Evolutionary conservation across 1,284 basidiomycete species (phyloP), one percentile per base, ranked within the genome.

Genomic region (Puccinia novopanici): DNA sequence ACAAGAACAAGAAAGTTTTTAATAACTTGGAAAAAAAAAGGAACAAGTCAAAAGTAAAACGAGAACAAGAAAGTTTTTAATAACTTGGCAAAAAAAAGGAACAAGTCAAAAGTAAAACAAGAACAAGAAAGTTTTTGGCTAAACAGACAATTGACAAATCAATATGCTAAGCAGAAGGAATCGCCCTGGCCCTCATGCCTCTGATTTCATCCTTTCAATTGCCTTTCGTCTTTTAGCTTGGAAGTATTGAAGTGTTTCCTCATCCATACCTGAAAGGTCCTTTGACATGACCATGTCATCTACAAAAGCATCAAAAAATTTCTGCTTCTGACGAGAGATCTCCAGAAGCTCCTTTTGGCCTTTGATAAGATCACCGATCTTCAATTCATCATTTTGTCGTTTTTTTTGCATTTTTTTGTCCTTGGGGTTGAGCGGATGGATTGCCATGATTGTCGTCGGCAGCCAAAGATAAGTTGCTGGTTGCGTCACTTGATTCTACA

Each of bases 341-440:
- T 65, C 63, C 0, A 65, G 22, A 22, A 65, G 40, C 15, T 65
- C 37, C 10, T 65, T 17, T 42, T 65, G 63, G 63, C 37, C 17
- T 65, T 65, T 65, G 63, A 65, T 65, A 34, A 65, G 63, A 42
- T 65, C 40, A 24, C 34, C 3, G 2, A 65, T 65, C 9, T 40
- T 40, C 12, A 65, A 3, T 0, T 65, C 63, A 42, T 65, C 19
- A 34, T 13, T 8, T 34, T 61, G 40, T 24, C 6, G 12, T 40
- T 65, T 65, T 65, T 65, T 65, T 59, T 6, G 63, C 10, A 5
- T 48, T 48, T 48, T 65, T 65, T 22, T n/a, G 34, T 3, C 63
- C 63, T 42, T 65, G 8, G 6, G 63, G 63, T 19, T 34, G 30
- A 13, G 45, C 8, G 2, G 45, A 13, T 48, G 45, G 2, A 3